phyloP scores from a whole-genome alignment of 768 basidiomycete species.

The Pholiota molesta region DNA sequence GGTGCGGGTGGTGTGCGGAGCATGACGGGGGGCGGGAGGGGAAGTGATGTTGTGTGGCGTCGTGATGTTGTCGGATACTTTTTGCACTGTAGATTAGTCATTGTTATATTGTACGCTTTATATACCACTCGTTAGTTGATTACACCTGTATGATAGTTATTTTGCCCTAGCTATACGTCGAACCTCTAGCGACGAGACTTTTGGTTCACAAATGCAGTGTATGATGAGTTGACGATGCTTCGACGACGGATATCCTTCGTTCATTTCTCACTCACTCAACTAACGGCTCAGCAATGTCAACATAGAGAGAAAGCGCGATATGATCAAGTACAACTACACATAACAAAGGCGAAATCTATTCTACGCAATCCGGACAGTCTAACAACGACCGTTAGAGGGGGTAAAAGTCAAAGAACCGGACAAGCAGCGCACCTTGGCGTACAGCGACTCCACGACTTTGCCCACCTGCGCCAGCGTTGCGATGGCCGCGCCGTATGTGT shows the following conservation, averaged over 20 bases:
- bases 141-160: no score
- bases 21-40: background rate
- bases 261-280: no score
- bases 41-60: no score
- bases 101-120: background rate
- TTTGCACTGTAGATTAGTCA: background rate
- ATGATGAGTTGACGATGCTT: no score
- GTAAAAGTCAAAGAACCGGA: background rate
- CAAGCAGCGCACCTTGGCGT: slow-evolving; percentile 63
- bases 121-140: no score
- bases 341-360: background rate
- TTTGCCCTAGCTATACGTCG: no score
- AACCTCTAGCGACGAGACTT: no score
- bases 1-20: slow-evolving; percentile 21
- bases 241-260: no score
- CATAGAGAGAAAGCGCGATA: background rate
- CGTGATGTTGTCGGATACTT: no score
- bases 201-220: no score
- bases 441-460: slow-evolving; percentile 92
- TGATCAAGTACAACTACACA: slow-evolving; percentile 1
- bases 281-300: no score
- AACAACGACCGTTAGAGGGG: background rate
- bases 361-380: slow-evolving; percentile 15
- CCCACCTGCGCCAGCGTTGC: slow-evolving; percentile 88
- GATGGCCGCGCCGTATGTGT: slow-evolving; percentile 87